A percentile compares a stretch with the other conserved stretches of the same genome.
These are phyloP conservation scores for Neospermospora avenae DNA, from an alignment of 2,329 filamentous ascomycete species.

Conservation along the genomic window DNA sequence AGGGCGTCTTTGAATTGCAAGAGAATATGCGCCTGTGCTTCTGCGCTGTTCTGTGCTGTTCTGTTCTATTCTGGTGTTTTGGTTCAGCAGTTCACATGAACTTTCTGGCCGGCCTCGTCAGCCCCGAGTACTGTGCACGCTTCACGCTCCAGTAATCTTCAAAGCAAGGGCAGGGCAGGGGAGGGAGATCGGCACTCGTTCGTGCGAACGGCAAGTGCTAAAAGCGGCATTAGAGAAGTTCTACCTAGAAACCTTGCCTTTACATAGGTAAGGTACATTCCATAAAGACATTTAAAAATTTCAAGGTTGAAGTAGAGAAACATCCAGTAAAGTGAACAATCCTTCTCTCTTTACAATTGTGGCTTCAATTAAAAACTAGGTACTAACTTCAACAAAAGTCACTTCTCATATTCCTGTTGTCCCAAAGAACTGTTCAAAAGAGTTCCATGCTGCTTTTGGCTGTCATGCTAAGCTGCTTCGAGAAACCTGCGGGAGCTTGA, in stretches of 20 bases:
- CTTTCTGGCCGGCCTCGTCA: constrained; percentile 11
- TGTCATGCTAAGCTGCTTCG: background rate
- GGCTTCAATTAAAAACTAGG: too few relatives aligned
- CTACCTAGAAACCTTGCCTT: background rate
- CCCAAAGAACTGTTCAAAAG: background rate
- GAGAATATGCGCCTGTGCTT: background rate
- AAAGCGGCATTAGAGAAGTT: background rate
- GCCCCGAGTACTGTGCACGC: background rate
- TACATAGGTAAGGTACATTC: background rate
- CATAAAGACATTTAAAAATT: background rate
- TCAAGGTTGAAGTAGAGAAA: background rate
- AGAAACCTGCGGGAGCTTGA: background rate
- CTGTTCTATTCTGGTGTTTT: constrained; percentile 3
- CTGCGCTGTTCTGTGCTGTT: background rate
- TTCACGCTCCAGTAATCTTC: background rate
- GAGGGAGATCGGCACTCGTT: constrained; percentile 11
- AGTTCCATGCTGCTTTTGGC: background rate
- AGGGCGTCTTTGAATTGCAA: constrained; percentile 1
- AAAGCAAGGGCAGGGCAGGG: constrained; percentile 3
- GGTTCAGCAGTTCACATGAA: constrained; percentile 4
- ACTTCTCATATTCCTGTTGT: too few relatives aligned
- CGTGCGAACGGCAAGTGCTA: background rate
- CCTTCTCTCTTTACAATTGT: too few relatives aligned
- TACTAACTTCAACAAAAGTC: too few relatives aligned
- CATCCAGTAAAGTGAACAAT: too few relatives aligned